Evolutionary conservation across 768 basidiomycete genomes (phyloP), one percentile per base, ranked within the genome.

Genomic region (Tulasnella sp.): DNA sequence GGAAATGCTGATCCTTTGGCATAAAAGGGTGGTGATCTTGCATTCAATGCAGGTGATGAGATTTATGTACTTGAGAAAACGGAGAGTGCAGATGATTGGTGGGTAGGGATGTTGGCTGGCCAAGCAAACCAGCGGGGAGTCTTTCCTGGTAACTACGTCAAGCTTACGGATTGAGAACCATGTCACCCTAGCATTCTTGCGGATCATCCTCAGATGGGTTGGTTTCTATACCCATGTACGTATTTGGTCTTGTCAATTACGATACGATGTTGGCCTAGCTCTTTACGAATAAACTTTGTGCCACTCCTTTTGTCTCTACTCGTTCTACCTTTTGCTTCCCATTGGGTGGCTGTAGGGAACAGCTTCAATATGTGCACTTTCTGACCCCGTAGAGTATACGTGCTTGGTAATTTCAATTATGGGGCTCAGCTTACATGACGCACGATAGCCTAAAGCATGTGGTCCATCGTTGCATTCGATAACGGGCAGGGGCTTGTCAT

Each of bases 71-170:
- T 64, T 3, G 36, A 78, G 42, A 77, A 42, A 67, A 72, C 77
- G 8, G 70, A 67, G 25, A 78, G 25, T 17, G 67, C 78, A 15
- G 45, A 78, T 68, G 78, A 78, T 49, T 78, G 78, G 78, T 78
- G 78, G 78, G 78, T 49, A 39, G 78, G 78, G 6, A 11, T 25
- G 14, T 12, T 78, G 14, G 64, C 74, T n/a, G 45, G 31, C 14
- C 31, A 71, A 9, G 29, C 67, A 1, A 42, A n/a, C 67, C 14
- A 12, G 5, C 49, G 25, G 42, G 78, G 78, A 14, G 45, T 78
- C 31, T 78, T 78, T 52, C 78, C 78, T 37, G 78, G 77, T 34
- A 78, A 78, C 42, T 78, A 72, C 67, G 78, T 78, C 29, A 11
- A 64, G 58, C 58, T 64, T 12, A 25, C 29, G 15, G 58, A 15